A percentile compares a stretch with the other conserved stretches of the same genome.
These are phyloP conservation scores for Myriosclerotinia scirpicola DNA, from an alignment of 2,329 filamentous ascomycete genomes.

Conservation along the genomic window DNA sequence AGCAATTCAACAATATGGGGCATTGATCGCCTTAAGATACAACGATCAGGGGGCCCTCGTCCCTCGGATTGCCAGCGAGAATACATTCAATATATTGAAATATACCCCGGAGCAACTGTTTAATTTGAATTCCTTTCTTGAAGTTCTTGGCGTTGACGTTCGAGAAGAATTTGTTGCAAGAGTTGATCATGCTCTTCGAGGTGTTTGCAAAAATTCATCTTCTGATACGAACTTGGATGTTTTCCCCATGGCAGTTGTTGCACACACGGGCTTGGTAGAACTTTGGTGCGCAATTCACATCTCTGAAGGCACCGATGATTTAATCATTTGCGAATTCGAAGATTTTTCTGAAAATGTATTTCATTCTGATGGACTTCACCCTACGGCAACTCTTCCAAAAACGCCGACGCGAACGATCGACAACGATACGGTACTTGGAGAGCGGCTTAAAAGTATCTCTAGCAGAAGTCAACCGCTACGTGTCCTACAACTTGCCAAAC, in stretches of 20 bases:
- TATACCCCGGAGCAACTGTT: conserved; percentile 78
- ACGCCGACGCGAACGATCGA: conserved; percentile 71
- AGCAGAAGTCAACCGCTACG: conserved; percentile 75
- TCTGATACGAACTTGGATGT: conserved; percentile 79
- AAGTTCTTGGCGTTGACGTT: conserved; percentile 82
- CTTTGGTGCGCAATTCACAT: conserved; percentile 24
- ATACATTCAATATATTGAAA: conserved; percentile 71
- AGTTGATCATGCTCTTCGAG: conserved; percentile 14
- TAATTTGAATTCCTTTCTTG: conserved; percentile 70
- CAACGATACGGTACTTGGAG: conserved; percentile 69
- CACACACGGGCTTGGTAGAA: conserved; percentile 18
- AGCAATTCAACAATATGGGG: conserved; percentile 69
- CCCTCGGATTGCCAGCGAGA: conserved; percentile 78
- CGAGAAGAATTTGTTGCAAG: conserved; percentile 19
- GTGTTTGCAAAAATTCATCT: background rate
- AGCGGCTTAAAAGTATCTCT: conserved; percentile 73
- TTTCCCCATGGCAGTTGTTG: conserved; percentile 64
- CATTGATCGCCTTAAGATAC: conserved; percentile 72
- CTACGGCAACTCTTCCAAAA: conserved; percentile 47
- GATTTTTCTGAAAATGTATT: conserved; percentile 68
- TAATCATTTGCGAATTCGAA: conserved; percentile 88
- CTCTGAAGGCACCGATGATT: conserved; percentile 63
- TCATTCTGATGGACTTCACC: conserved; percentile 47
- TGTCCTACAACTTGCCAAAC: conserved; percentile 71
- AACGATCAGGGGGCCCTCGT: conserved; percentile 65